These are phyloP conservation scores for Fusarium annulatum DNA, from an alignment of 2,329 filamentous ascomycete genomes.

Conservation along the genomic window DNA sequence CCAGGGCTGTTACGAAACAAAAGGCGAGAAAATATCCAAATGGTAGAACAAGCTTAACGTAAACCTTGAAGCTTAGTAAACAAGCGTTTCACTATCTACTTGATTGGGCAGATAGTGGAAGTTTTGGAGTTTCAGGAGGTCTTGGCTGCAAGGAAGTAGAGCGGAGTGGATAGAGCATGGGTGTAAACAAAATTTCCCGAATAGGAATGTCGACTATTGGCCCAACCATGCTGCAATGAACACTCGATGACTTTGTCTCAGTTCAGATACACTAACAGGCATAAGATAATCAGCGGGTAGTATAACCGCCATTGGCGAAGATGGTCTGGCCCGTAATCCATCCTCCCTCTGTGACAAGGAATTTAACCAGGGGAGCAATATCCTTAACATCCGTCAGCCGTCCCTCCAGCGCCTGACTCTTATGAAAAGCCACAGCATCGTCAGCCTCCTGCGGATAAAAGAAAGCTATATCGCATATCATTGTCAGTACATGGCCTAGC, in stretches of 20 bases:
- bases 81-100: background rate
- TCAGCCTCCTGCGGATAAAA: background rate
- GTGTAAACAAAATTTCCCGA: background rate
- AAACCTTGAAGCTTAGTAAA: background rate
- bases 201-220: background rate
- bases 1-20: background rate
- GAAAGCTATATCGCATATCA: accelerated
- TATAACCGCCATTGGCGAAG: background rate
- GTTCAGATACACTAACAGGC: accelerated
- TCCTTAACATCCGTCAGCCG: background rate
- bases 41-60: background rate
- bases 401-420: background rate
- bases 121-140: background rate
- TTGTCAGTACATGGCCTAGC: background rate
- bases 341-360: background rate
- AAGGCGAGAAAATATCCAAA: too few species aligned
- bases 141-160: background rate
- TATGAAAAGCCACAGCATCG: background rate
- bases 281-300: background rate
- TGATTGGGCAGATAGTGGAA: too few species aligned
- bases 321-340: background rate
- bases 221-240: accelerated
- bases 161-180: background rate
- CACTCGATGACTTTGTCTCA: accelerated
- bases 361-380: background rate